Base-by-base conservation (phyloP, 805 yeast genomes). In the Komagataella pastoris region DNA sequence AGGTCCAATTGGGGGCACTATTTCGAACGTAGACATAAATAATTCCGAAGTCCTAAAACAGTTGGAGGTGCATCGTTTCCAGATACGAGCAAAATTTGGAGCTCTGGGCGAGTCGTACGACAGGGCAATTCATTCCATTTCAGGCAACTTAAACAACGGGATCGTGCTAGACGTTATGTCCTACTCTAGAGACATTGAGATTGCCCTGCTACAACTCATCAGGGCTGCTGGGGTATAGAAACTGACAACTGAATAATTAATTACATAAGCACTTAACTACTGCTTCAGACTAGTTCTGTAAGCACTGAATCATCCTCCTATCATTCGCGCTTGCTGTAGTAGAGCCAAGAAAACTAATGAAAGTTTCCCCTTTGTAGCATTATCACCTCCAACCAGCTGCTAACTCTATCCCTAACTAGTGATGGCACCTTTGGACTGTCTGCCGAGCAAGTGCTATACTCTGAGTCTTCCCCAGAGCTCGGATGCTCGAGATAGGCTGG, bases 391-490 rank as follows among this genome's bases (percentile, higher is more conserved):
- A 21, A 6, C 23, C 23, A 21, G 23, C 5, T 21, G 23, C 23
- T 21, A 21, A 2, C 40, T 10, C 14, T 30, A 30, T 14, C n/a
- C 14, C 14, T 30, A 30, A 14, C 14, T 30, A 30, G 40, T 58
- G 46, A 83, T 84, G 88, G 72, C 82, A 1, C 75, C 85, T 3
- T 63, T 81, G 45, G 79, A 81, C 53, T 85, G 89, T 3, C 75
- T 87, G 1, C 74, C 83, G 24, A 78, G 83, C 59, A 66, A 73
- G 30, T 81, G 88, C 59, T 80, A 81, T 62, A 59, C 74, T 2
- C 61, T 83, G 50, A 70, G 69, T 47, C 68, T 81, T 56, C 90
- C 90, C 5, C 71, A 73, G 5, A 58, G 66, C 10, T 79, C 73
- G 50, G 73, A 70, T 40, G 52, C 61, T 2, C 57, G 58, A 3